Base-by-base conservation (phyloP, 2,329 filamentous ascomycete genomes). In the Aureobasidium lini region DNA sequence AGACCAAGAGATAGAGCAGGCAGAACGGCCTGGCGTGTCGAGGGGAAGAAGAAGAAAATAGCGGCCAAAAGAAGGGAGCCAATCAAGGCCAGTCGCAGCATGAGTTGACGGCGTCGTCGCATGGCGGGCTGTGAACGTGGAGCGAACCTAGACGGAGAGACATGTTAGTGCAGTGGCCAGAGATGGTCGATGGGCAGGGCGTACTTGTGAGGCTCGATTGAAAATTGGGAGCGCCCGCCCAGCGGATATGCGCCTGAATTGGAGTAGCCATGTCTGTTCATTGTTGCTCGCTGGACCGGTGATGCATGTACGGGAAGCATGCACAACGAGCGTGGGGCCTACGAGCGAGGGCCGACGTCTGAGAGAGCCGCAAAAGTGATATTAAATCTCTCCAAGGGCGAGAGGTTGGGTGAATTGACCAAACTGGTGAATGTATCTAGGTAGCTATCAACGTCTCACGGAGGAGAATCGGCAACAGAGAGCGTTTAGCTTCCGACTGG, bases 101-200 rank as follows among this genome's bases (percentile, higher is more conserved):
- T 73, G 32, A 94, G 78, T 69, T 86, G 87, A 73, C 84, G 84
- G 73, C 90, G 83, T 69, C 89, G 84, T 71, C 90, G 84, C 62
- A 87, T 77, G 37, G 88, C 83, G 54, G 87, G 85, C 68, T 90
- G 83, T 66, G 88, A 83, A 71, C 91, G 87, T 62, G 92, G 90
- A 74, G 94, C 89, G 68, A 95, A 96, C 77, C 89, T 94, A 69
- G 10, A 42, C 4, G 16, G 23, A 15, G 40, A n/a, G 34, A 42
- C 34, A 28, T 31, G 50, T 54, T 10, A 61, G 52, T 31, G 37
- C 15, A 18, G 39, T 23, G 6, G 7, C 18, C 23, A 43, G n/a
- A 54, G 10, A 23, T 28, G 15, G 34, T 8, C 8, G 15, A 40
- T 42, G 7, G 11, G 8, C 4, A 23, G 23, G 42, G 37, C 37